A percentile compares a stretch with the other conserved stretches of the same genome.
Conservation (phyloP, 257 asterid species). For the Solanum clarkiae region DNA sequence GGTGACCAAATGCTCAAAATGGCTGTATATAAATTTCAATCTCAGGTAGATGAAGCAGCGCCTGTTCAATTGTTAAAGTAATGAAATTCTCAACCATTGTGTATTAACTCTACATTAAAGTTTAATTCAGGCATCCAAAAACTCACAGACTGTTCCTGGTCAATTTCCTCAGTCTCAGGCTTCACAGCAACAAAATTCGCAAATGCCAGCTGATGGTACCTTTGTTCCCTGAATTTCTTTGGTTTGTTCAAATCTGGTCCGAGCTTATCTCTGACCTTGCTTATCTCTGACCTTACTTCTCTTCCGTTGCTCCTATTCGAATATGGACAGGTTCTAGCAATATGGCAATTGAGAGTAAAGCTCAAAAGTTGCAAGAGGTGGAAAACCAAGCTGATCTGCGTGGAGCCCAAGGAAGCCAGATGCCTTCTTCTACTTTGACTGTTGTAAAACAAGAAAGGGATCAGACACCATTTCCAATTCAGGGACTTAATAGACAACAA, state of each 20-base stretch:
- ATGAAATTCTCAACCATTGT: background rate
- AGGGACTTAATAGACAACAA: slow-evolving; percentile 65
- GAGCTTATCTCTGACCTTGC: slow-evolving; percentile 11
- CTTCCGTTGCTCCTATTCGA: slow-evolving; percentile 12
- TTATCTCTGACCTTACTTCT: slow-evolving; percentile 10
- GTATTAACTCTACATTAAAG: slow-evolving; percentile 5
- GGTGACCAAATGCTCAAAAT: slow-evolving; percentile 92
- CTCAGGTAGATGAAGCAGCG: slow-evolving; percentile 34
- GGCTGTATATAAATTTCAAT: slow-evolving; percentile 78
- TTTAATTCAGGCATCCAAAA: slow-evolving; percentile 41
- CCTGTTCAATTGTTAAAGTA: background rate
- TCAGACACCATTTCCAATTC: slow-evolving; percentile 43
- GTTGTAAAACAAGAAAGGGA: slow-evolving; percentile 56
- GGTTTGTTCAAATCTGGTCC: background rate
- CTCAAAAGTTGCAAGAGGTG: slow-evolving; percentile 29
- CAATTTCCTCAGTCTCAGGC: slow-evolving; percentile 51
- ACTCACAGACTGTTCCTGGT: slow-evolving; percentile 26
- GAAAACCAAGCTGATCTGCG: slow-evolving; percentile 47
- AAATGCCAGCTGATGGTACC: slow-evolving; percentile 38
- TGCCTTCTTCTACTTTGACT: slow-evolving; percentile 26
- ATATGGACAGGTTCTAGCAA: slow-evolving; percentile 30
- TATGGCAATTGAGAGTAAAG: slow-evolving; percentile 26
- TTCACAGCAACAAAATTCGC: slow-evolving; percentile 37
- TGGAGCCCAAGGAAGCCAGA: slow-evolving; percentile 36
- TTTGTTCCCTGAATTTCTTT: slow-evolving; percentile 3